A percentile compares a stretch with the other conserved stretches of the same genome.
These are phyloP conservation scores for Coemansia asiatica DNA, from an alignment of 192 early-diverging fungal species.

Conservation along the genomic window DNA sequence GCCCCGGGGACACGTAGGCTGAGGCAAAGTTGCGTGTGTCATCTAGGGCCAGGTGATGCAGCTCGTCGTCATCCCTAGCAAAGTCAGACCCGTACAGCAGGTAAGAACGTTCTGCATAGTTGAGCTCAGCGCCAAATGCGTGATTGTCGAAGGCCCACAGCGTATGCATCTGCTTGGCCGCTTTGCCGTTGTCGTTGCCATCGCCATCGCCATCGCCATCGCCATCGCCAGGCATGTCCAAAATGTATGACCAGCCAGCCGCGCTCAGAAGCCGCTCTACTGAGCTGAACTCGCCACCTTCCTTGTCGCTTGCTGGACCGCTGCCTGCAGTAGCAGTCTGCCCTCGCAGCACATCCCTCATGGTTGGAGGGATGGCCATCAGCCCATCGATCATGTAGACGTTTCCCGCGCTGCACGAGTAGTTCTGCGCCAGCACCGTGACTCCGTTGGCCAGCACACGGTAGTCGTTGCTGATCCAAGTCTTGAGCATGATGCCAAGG, in stretches of 20 bases:
- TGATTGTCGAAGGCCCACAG: slow-evolving; percentile 50
- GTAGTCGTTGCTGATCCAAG: slow-evolving; percentile 12
- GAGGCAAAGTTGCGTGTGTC: slow-evolving; percentile 33
- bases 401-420: slow-evolving; percentile 41
- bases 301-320: neutral
- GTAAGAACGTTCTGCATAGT: slow-evolving; percentile 43
- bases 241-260: slow-evolving; percentile 38
- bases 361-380: slow-evolving; percentile 42
- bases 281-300: slow-evolving; percentile 22
- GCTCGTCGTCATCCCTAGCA: slow-evolving; percentile 36
- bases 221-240: slow-evolving; percentile 6
- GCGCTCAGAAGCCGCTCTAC: slow-evolving; percentile 33
- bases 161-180: slow-evolving; percentile 30
- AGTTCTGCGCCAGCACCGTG: slow-evolving; percentile 29
- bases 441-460: slow-evolving; percentile 33
- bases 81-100: slow-evolving; percentile 38
- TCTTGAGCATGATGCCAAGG: slow-evolving; percentile 46
- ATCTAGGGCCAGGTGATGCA: slow-evolving; percentile 17
- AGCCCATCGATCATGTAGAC: slow-evolving; percentile 40
- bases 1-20: slow-evolving; percentile 22
- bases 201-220: neutral
- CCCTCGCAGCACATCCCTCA: slow-evolving; percentile 27
- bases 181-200: neutral
- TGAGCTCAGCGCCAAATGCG: slow-evolving; percentile 29
- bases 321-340: slow-evolving; percentile 17